These are phyloP conservation scores for Ascomycota sp. DNA, from an alignment of 2,329 filamentous ascomycete species.

Conservation along the genomic window DNA sequence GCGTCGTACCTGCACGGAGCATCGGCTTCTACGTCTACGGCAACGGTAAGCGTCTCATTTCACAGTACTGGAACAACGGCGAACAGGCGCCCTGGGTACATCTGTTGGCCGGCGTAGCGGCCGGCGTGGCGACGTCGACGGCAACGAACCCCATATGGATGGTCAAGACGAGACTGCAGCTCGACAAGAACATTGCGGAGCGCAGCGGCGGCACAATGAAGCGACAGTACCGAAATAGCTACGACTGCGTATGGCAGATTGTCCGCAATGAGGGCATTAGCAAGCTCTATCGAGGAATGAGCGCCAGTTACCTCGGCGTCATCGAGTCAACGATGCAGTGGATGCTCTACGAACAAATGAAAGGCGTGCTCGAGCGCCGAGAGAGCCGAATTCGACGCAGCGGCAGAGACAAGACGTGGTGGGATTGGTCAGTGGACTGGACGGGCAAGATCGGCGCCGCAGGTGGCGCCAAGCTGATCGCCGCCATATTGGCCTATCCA, in stretches of 20 bases:
- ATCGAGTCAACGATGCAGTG: constrained; percentile 82
- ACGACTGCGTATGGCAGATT: constrained; percentile 72
- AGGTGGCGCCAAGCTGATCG: constrained; percentile 68
- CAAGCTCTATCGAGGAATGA: constrained; percentile 78
- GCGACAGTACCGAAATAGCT: constrained; percentile 67
- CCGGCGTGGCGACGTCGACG: constrained; percentile 72
- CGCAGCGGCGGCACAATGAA: constrained; percentile 29
- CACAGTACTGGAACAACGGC: constrained; percentile 51
- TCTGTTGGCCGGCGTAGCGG: constrained; percentile 52
- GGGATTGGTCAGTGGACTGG: constrained; percentile 60
- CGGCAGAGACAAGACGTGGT: constrained; percentile 43
- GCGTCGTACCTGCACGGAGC: constrained; percentile 70
- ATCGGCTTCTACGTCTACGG: constrained; percentile 93
- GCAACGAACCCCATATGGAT: constrained; percentile 95
- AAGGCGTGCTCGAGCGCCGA: constrained; percentile 46
- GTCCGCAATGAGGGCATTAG: constrained; percentile 59
- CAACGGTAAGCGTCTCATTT: constrained; percentile 70
- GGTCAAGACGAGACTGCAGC: constrained; percentile 78
- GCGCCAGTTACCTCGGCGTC: constrained; percentile 77
- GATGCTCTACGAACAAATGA: constrained; percentile 88
- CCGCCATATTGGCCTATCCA: constrained; percentile 71
- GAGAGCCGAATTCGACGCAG: constrained; percentile 34
- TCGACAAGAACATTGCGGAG: constrained; percentile 66
- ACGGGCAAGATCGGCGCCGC: constrained; percentile 62
- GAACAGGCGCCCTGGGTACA: constrained; percentile 58